Percentiles rank a stretch among this genome's conserved stretches.
Conservation (phyloP, 345 rosid species). For the Toxicodendron radicans region DNA sequence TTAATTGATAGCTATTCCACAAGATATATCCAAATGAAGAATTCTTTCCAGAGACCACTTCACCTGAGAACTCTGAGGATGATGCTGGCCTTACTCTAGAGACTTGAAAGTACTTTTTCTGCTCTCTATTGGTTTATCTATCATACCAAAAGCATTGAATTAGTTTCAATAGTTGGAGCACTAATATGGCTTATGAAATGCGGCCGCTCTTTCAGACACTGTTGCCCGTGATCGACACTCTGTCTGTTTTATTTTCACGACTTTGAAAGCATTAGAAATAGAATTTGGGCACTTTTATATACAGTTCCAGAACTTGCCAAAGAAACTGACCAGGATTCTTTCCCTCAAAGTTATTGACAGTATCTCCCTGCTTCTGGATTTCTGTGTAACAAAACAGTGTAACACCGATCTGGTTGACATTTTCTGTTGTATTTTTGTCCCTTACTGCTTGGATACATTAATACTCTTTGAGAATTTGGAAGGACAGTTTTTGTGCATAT, state of each 20-base stretch:
- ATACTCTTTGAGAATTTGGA: not conserved
- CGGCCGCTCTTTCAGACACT: not conserved
- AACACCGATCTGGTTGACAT: not conserved
- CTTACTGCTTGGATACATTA: not conserved
- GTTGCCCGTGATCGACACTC: not conserved
- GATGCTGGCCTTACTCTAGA: slow-evolving; percentile 28
- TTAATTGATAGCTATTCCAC: slow-evolving; percentile 43
- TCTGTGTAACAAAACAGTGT: not conserved
- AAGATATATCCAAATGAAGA: slow-evolving; percentile 48
- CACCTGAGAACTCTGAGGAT: slow-evolving; percentile 41
- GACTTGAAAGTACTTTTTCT: slow-evolving; percentile 8
- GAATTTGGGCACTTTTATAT: not conserved
- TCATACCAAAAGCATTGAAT: not conserved
- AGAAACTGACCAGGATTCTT: not conserved
- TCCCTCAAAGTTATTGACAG: not conserved
- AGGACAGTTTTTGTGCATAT: too few relatives aligned
- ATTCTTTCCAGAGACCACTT: slow-evolving; percentile 45
- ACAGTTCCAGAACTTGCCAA: not conserved
- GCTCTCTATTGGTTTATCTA: not conserved
- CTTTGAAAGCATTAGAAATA: not conserved
- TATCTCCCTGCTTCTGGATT: not conserved
- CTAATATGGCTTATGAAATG: not conserved
- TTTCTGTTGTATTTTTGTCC: not conserved
- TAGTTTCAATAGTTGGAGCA: too few relatives aligned
- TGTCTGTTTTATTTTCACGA: not conserved